These are phyloP conservation scores for Venustampulla echinocandica DNA, from an alignment of 495 filamentous ascomycete genomes.

Conservation along the genomic window DNA sequence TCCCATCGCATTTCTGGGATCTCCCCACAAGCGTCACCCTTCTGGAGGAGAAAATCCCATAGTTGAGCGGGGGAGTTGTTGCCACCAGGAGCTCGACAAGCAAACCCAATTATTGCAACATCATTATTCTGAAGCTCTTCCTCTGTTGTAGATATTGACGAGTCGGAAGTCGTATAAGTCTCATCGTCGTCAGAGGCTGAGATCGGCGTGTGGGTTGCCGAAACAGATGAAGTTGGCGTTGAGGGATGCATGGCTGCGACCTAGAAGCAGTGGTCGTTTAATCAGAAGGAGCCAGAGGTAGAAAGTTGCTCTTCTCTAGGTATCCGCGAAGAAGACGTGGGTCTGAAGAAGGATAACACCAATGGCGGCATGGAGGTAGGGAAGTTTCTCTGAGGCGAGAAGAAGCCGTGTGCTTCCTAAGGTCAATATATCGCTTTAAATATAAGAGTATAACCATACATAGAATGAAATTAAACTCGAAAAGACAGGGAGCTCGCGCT, in stretches of 20 bases:
- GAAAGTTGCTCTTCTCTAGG: too few relatives aligned
- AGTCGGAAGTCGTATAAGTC: neutral
- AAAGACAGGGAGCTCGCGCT: too few relatives aligned
- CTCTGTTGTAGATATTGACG: neutral
- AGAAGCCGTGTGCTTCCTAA: too few relatives aligned
- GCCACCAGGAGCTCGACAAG: slow-evolving; percentile 50
- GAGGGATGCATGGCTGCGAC: too few relatives aligned
- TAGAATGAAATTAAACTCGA: too few relatives aligned
- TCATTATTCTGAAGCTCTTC: neutral
- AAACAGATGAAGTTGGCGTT: too few relatives aligned
- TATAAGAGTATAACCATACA: too few relatives aligned
- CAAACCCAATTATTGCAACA: slow-evolving; percentile 52
- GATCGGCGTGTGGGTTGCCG: neutral
- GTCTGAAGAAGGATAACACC: too few relatives aligned
- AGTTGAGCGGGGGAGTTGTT: slow-evolving; percentile 39
- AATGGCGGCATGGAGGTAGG: too few relatives aligned
- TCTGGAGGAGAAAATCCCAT: slow-evolving; percentile 46
- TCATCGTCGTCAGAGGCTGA: neutral
- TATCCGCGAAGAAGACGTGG: too few relatives aligned
- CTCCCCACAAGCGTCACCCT: slow-evolving; percentile 32
- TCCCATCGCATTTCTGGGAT: slow-evolving; percentile 28
- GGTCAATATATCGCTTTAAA: too few relatives aligned
- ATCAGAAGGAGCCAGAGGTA: neutral
- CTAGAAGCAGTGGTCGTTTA: neutral
- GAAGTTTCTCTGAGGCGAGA: too few relatives aligned